Percentiles rank a stretch among this genome's conserved stretches.
Evolutionary conservation across 208 protist genomes (phyloP).

Genomic region (Leishmania arabica): DNA sequence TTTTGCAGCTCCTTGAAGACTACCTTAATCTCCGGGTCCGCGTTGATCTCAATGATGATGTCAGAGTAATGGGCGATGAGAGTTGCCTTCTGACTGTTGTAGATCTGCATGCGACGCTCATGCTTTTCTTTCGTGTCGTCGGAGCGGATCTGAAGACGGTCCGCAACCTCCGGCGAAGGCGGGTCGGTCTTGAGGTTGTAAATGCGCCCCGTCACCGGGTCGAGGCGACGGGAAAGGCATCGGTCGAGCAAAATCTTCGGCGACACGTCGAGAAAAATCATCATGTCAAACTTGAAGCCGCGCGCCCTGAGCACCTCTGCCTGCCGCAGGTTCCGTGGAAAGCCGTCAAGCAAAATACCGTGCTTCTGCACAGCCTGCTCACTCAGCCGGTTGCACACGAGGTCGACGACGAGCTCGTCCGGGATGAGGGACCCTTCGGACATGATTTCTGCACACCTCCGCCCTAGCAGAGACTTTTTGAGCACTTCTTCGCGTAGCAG

Average conservation of each 20-base stretch:
- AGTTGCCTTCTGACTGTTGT: conserved; percentile 59
- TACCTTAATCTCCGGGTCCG: conserved; percentile 41
- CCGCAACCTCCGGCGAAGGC: conserved; percentile 63
- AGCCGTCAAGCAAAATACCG: conserved; percentile 94
- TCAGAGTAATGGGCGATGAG: conserved; percentile 56
- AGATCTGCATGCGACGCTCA: conserved; percentile 69
- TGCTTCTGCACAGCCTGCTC: conserved; percentile 37
- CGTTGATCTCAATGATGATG: conserved; percentile 65
- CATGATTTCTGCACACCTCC: conserved; percentile 53
- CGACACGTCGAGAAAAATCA: conserved; percentile 76
- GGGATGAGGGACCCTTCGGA: conserved; percentile 79
- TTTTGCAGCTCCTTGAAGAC: conserved; percentile 47
- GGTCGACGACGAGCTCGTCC: conserved; percentile 74
- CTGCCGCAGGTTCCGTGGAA: conserved; percentile 92
- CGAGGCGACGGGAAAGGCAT: conserved; percentile 61
- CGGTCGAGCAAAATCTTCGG: conserved; percentile 50
- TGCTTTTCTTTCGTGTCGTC: conserved; percentile 86
- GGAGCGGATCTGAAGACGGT: conserved; percentile 76
- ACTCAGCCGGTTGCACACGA: conserved; percentile 59
- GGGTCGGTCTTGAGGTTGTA: conserved; percentile 83
- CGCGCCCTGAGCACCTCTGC: conserved; percentile 59
- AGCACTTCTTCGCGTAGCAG: conserved; percentile 91
- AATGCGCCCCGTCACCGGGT: conserved; percentile 73
- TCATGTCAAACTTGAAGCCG: conserved; percentile 69
- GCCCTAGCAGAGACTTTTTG: conserved; percentile 56